Evolutionary conservation across 2,329 filamentous ascomycete species (phyloP).

Genomic region (Aspergillus glaucus): DNA sequence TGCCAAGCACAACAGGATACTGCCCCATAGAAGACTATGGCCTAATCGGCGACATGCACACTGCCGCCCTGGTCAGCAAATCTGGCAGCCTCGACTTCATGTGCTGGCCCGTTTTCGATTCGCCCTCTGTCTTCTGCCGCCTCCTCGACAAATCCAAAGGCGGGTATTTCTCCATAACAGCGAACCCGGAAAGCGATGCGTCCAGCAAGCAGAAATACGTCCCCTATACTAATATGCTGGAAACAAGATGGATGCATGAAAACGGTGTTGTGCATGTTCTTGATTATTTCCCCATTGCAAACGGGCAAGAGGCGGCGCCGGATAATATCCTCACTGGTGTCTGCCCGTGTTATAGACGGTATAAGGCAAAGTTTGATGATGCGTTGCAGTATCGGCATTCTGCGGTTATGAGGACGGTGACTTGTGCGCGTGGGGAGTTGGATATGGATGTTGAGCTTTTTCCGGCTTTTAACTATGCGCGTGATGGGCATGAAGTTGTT

Average conservation of each 20-base stretch:
- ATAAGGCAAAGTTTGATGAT: slow-evolving; percentile 39
- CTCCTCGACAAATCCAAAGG: slow-evolving; percentile 63
- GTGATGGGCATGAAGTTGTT: slow-evolving; percentile 48
- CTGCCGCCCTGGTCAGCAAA: slow-evolving; percentile 67
- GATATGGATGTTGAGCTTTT: slow-evolving; percentile 64
- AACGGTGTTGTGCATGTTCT: slow-evolving; percentile 66
- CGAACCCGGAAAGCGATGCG: slow-evolving; percentile 40
- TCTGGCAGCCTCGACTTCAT: slow-evolving; percentile 70
- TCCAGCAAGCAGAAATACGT: slow-evolving; percentile 75
- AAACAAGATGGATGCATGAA: slow-evolving; percentile 72
- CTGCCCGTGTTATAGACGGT: slow-evolving; percentile 25
- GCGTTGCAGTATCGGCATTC: slow-evolving; percentile 42
- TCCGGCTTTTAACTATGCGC: slow-evolving; percentile 66
- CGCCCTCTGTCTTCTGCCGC: slow-evolving; percentile 67
- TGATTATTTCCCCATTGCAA: slow-evolving; percentile 72
- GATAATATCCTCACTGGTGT: slow-evolving; percentile 25
- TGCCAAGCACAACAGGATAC: slow-evolving; percentile 10
- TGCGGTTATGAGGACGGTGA: slow-evolving; percentile 58
- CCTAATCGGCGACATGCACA: slow-evolving; percentile 74
- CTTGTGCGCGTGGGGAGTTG: slow-evolving; percentile 63
- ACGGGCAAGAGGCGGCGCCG: slow-evolving; percentile 44
- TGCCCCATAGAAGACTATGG: slow-evolving; percentile 66
- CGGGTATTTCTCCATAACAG: slow-evolving; percentile 60
- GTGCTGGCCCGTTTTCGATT: slow-evolving; percentile 79
- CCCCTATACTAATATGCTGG: slow-evolving; percentile 66